phyloP scores from a whole-genome alignment of 805 yeast genomes.

The Schizosaccharomyces lindneri region DNA sequence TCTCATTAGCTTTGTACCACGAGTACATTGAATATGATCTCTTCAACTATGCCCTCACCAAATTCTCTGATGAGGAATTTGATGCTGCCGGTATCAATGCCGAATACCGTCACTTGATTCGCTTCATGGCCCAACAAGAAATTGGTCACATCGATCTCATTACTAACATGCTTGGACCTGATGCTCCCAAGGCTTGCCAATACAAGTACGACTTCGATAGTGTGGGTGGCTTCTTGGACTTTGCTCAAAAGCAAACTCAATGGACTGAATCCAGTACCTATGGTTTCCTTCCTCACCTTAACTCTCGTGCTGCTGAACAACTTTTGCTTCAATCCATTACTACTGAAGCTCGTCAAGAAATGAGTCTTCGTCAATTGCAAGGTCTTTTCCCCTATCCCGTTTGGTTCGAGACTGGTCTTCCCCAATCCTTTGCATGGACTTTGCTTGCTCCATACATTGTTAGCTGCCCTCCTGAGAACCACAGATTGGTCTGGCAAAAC shows the following conservation, averaged over 20 bases:
- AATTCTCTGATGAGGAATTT: slow-evolving; percentile 3
- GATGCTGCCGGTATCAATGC: slow-evolving; percentile 2
- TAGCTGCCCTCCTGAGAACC: slow-evolving; percentile 2
- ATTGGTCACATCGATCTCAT: slow-evolving; percentile 3
- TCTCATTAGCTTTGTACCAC: slow-evolving; percentile 4
- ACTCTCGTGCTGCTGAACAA: slow-evolving; percentile 4
- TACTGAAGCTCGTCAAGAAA: slow-evolving; percentile 5
- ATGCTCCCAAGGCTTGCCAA: slow-evolving; percentile 2
- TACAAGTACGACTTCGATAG: slow-evolving; percentile 3
- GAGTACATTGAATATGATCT: slow-evolving; percentile 4
- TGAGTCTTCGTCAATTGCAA: slow-evolving; percentile 4
- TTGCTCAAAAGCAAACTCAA: slow-evolving; percentile 3
- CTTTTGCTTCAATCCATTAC: slow-evolving; percentile 4
- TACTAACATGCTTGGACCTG: slow-evolving; percentile 4
- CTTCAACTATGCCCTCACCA: slow-evolving; percentile 3
- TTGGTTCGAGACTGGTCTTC: slow-evolving; percentile 4
- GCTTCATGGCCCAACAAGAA: slow-evolving; percentile 6
- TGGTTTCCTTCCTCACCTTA: slow-evolving; percentile 7
- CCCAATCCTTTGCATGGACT: slow-evolving; percentile 5
- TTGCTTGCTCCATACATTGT: slow-evolving; percentile 4
- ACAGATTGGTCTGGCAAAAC: slow-evolving; percentile 5
- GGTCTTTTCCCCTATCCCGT: slow-evolving; percentile 5
- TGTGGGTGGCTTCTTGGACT: slow-evolving; percentile 3
- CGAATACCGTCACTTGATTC: slow-evolving; percentile 3
- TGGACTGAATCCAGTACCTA: slow-evolving; percentile 5